A percentile compares a stretch with the other conserved stretches of the same genome.
Conservation (phyloP, 2,329 filamentous ascomycete genomes). For the Fusarium concolor region DNA sequence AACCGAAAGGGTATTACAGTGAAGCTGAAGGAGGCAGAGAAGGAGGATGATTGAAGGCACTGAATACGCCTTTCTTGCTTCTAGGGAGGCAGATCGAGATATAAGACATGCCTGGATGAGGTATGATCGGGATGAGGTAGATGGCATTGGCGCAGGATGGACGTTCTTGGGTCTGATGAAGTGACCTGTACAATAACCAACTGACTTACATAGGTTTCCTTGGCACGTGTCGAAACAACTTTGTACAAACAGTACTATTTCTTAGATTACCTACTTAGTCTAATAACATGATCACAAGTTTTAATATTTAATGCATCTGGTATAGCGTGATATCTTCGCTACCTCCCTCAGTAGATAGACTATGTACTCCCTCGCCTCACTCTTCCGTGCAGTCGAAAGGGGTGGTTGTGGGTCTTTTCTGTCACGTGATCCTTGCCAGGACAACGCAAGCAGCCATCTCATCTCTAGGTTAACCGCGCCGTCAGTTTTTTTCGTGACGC, state of each 20-base stretch:
- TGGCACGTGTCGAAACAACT: conserved; percentile 36
- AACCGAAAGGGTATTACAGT: conserved; percentile 56
- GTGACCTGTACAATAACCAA: conserved; percentile 36
- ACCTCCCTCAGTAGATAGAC: too few relatives aligned
- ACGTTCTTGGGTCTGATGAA: conserved; percentile 19
- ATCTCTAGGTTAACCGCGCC: conserved; percentile 37
- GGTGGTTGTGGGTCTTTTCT: conserved; percentile 4
- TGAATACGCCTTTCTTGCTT: background rate
- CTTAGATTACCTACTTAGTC: conserved; percentile 17
- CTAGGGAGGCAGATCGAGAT: background rate
- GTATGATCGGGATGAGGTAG: conserved; percentile 4
- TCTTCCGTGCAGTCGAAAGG: background rate
- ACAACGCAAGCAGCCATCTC: conserved; percentile 18
- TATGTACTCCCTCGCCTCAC: too few relatives aligned
- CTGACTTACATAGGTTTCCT: conserved; percentile 40
- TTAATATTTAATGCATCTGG: background rate
- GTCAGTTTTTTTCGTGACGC: conserved; percentile 45
- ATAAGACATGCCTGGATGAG: conserved; percentile 13
- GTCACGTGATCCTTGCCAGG: conserved; percentile 32
- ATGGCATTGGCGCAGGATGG: conserved; percentile 14
- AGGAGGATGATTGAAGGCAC: conserved; percentile 46
- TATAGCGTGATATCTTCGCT: background rate
- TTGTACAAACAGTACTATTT: conserved; percentile 24
- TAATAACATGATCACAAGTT: background rate
- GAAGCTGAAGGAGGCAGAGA: conserved; percentile 57